These are phyloP conservation scores for Dryadomyces quercus-mongolicae DNA, from an alignment of 2,329 filamentous ascomycete genomes.

Conservation along the genomic window DNA sequence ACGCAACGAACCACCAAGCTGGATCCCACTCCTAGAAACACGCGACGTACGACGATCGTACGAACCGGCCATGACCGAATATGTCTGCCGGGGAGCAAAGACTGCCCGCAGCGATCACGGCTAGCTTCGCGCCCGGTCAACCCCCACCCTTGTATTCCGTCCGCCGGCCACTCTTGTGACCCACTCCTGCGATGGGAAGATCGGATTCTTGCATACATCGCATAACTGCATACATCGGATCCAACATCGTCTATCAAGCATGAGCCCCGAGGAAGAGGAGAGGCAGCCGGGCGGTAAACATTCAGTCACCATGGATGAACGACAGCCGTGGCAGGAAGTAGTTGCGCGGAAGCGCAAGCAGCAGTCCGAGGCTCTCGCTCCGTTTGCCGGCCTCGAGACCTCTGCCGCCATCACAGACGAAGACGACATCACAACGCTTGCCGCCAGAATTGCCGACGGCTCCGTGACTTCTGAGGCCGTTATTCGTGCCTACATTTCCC, in stretches of 20 bases:
- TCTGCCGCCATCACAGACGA: background rate
- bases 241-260: too few relatives aligned
- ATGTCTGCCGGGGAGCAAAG: background rate
- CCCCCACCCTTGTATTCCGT: background rate
- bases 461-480: background rate
- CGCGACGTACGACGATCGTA: constrained; percentile 1
- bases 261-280: too few relatives aligned
- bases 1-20: too few relatives aligned
- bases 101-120: background rate
- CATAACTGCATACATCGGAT: background rate
- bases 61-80: background rate
- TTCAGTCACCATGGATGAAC: background rate
- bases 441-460: background rate
- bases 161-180: background rate
- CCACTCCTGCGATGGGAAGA: background rate
- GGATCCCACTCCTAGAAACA: background rate
- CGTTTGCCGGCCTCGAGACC: background rate
- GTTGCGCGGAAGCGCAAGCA: constrained; percentile 1
- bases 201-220: background rate
- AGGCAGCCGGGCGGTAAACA: too few relatives aligned
- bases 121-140: background rate
- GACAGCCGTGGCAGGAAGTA: constrained; percentile 2
- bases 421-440: background rate
- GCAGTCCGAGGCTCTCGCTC: background rate
- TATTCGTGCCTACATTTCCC: constrained; percentile 1